Evolutionary conservation across 495 filamentous ascomycete species (phyloP).

Genomic region (Neurospora africana): DNA sequence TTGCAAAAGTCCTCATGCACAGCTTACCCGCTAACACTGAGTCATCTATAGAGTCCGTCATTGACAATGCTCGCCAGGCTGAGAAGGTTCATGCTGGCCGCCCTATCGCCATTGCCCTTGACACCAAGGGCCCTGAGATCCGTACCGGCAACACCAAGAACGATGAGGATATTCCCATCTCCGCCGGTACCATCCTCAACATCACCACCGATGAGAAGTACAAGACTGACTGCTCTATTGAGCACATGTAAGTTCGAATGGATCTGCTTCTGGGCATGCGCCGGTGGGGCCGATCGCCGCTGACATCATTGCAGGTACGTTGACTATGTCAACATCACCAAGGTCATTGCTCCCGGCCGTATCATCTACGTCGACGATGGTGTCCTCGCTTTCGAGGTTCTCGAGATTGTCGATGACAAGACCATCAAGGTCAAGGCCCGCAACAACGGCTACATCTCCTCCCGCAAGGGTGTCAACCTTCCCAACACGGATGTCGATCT

Average conservation of each 20-base stretch:
- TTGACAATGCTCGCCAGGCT: slow-evolving; percentile 83
- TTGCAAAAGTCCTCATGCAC: neutral
- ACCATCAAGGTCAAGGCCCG: slow-evolving; percentile 73
- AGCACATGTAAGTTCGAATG: slow-evolving; percentile 72
- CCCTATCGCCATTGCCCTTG: slow-evolving; percentile 90
- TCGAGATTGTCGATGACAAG: slow-evolving; percentile 79
- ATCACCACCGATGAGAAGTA: slow-evolving; percentile 98
- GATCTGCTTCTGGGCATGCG: neutral
- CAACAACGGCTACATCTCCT: slow-evolving; percentile 97
- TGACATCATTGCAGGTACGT: slow-evolving; percentile 58
- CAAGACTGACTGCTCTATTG: slow-evolving; percentile 65
- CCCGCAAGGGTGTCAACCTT: slow-evolving; percentile 96
- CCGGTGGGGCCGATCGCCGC: neutral
- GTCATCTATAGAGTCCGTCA: slow-evolving; percentile 59
- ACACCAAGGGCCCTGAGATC: slow-evolving; percentile 99
- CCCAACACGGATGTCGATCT: slow-evolving; percentile 98
- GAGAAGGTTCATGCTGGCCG: slow-evolving; percentile 65
- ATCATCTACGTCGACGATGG: slow-evolving; percentile 98
- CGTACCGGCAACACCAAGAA: slow-evolving; percentile 83
- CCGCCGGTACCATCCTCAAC: slow-evolving; percentile 71
- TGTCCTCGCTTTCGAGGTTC: slow-evolving; percentile 87
- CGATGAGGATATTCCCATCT: slow-evolving; percentile 81
- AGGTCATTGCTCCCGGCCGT: slow-evolving; percentile 86
- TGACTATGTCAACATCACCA: slow-evolving; percentile 99
- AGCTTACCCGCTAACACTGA: slow-evolving; percentile 30